Base-by-base conservation (phyloP, 345 rosid genomes). In the Gossypium bickii region DNA sequence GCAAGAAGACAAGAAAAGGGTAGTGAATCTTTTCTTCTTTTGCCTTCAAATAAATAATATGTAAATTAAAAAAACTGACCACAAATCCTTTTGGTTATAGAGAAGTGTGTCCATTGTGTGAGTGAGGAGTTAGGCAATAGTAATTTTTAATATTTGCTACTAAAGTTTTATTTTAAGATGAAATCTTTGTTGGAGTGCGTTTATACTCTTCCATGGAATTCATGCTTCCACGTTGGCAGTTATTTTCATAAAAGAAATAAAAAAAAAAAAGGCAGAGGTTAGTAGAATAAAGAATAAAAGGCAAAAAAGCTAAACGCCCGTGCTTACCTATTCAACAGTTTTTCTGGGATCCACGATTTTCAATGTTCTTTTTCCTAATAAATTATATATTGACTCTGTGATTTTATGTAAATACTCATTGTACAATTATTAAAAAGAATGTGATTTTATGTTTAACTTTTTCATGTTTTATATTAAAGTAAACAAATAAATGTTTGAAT, bases 101-200 rank as follows among this genome's bases (percentile, higher is more conserved):
- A 51, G 38, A 25, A 41, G 62, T 59, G 8, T 51, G 64, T 29
- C 34, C 34, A 29, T 29, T 29, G 34, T 52, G 13, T 12, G 41
- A 12, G n/a, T 0, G 13, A 22, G n/a, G 48, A 63, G 53, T 44
- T 63, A 17, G 25, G 25, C 48, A 38, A 38, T 38, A 63, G 47
- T 16, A 34, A 16, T 53, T 63, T 63, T 56, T 2, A 56, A 56
- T 18, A 63, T 51, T 29, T 51, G n/a, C 4, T 51, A 4, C 3
- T 51, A 51, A 15, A 51, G 18, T 52, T 34, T 34, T 34, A 16
- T 52, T 16, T 52, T 16, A n/a, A 20, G 29, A 47, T 77, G 67
- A 83, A 80, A 81, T 86, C 89, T 87, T 78, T 77, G 82, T 84
- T 76, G 84, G 85, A 85, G 67, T 78, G 87, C 89, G 89, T 77